Conservation (phyloP, 805 yeast genomes). For the Citeromyces nyonsensis region DNA sequence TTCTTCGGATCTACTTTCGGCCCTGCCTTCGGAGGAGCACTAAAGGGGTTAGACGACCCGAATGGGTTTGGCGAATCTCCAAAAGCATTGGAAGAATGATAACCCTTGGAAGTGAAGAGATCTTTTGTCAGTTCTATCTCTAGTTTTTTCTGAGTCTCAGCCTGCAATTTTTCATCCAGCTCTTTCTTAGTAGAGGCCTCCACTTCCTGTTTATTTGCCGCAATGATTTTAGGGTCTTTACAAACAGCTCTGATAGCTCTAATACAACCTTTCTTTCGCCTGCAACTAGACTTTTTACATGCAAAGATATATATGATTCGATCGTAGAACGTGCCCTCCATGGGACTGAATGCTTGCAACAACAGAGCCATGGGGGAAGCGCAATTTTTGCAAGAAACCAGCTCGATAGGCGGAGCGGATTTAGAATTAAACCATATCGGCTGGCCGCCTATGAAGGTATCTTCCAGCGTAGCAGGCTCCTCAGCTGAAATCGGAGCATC, state of each 20-base stretch:
- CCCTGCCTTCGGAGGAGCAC: slow-evolving; percentile 5
- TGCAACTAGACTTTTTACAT: slow-evolving; percentile 51
- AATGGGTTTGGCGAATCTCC: slow-evolving; percentile 13
- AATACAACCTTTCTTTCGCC: slow-evolving; percentile 53
- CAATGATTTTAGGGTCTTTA: slow-evolving; percentile 36
- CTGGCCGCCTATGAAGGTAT: slow-evolving; percentile 71
- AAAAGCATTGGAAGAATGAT: slow-evolving; percentile 10
- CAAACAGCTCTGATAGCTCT: slow-evolving; percentile 66
- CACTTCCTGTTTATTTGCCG: slow-evolving; percentile 19
- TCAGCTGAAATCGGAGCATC: slow-evolving; percentile 41
- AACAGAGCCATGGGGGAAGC: slow-evolving; percentile 44
- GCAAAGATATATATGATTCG: slow-evolving; percentile 70
- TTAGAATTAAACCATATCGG: slow-evolving; percentile 38
- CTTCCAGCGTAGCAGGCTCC: slow-evolving; percentile 32
- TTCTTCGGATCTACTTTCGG: slow-evolving; percentile 2
- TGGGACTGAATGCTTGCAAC: slow-evolving; percentile 69
- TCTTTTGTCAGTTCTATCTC: slow-evolving; percentile 18
- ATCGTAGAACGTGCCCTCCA: slow-evolving; percentile 59
- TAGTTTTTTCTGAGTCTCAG: slow-evolving; percentile 24
- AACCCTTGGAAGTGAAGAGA: slow-evolving; percentile 8
- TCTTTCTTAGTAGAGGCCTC: slow-evolving; percentile 22
- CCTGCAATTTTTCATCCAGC: slow-evolving; percentile 25
- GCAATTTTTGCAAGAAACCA: slow-evolving; percentile 56
- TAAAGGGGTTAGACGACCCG: slow-evolving; percentile 24
- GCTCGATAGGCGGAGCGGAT: slow-evolving; percentile 29